Evolutionary conservation across 2,329 filamentous ascomycete species (phyloP).

Genomic region (Clarireedia sp.): DNA sequence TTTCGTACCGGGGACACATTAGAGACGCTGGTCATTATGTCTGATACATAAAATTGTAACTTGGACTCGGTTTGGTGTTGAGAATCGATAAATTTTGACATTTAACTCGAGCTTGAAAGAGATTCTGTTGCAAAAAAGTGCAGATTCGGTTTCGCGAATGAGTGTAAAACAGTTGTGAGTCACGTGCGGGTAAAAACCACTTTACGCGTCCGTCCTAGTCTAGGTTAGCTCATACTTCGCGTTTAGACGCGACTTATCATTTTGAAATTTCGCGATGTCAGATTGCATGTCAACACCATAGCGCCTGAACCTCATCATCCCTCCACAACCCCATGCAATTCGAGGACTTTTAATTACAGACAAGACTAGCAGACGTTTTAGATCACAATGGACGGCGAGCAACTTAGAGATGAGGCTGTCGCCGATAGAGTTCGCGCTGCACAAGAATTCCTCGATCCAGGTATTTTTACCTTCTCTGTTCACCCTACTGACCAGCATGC

Average conservation of each 20-base stretch:
- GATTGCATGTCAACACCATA: neutral
- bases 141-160: too few species aligned
- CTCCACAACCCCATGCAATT: neutral
- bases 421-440: conserved; percentile 77
- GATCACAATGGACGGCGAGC: conserved; percentile 53
- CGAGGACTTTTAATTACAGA: neutral
- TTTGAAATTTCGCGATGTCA: conserved; percentile 6
- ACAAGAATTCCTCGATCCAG: conserved; percentile 89
- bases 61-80: too few species aligned
- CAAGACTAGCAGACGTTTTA: neutral
- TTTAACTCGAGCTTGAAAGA: neutral
- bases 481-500: conserved; percentile 13
- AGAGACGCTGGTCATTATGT: too few species aligned
- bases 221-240: neutral
- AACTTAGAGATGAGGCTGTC: conserved; percentile 77
- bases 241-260: conserved; percentile 4
- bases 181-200: neutral
- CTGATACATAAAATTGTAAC: too few species aligned
- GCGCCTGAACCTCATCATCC: neutral
- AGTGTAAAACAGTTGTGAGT: too few species aligned
- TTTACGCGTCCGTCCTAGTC: conserved; percentile 2
- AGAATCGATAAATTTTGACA: neutral
- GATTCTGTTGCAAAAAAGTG: too few species aligned
- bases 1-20: neutral
- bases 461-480: conserved; percentile 43